Percentiles rank a stretch among this genome's conserved stretches.
phyloP scores from a whole-genome alignment of 495 filamentous ascomycete genomes.

The Venustampulla echinocandica region DNA sequence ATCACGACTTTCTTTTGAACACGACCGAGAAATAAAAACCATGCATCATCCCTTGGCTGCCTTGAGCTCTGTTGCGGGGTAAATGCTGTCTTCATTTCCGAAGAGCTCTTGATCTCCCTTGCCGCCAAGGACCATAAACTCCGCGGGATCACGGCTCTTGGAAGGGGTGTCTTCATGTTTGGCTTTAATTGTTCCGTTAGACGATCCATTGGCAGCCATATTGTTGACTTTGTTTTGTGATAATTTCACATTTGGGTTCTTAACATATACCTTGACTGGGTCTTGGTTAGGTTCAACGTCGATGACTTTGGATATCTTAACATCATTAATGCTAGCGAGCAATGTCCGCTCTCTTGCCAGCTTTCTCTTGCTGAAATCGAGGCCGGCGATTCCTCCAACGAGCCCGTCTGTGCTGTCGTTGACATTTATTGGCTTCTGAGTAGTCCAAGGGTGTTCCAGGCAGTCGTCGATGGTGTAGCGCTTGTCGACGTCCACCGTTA shows the following conservation, averaged over 20 bases:
- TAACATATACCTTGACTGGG: conserved; percentile 67
- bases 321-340: conserved; percentile 71
- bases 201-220: conserved; percentile 12
- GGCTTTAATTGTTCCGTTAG: conserved; percentile 20
- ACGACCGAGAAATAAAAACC: background rate
- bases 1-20: background rate
- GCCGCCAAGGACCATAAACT: conserved; percentile 75
- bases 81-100: conserved; percentile 49
- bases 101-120: conserved; percentile 75
- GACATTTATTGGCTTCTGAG: conserved; percentile 39
- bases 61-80: conserved; percentile 26
- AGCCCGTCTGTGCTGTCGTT: conserved; percentile 91
- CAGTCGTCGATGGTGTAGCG: conserved; percentile 86
- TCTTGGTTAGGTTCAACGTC: conserved; percentile 39
- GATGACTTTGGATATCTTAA: conserved; percentile 56
- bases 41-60: background rate
- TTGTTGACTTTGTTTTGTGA: conserved; percentile 18
- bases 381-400: conserved; percentile 65
- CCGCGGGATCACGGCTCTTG: conserved; percentile 53
- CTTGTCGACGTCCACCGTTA: conserved; percentile 74
- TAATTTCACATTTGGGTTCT: conserved; percentile 48
- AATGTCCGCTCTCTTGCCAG: conserved; percentile 74
- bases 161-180: conserved; percentile 51
- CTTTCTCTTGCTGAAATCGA: conserved; percentile 81
- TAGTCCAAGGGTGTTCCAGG: conserved; percentile 86